These are phyloP conservation scores for Naganishia cerealis DNA, from an alignment of 1,284 basidiomycete species.

Conservation along the genomic window DNA sequence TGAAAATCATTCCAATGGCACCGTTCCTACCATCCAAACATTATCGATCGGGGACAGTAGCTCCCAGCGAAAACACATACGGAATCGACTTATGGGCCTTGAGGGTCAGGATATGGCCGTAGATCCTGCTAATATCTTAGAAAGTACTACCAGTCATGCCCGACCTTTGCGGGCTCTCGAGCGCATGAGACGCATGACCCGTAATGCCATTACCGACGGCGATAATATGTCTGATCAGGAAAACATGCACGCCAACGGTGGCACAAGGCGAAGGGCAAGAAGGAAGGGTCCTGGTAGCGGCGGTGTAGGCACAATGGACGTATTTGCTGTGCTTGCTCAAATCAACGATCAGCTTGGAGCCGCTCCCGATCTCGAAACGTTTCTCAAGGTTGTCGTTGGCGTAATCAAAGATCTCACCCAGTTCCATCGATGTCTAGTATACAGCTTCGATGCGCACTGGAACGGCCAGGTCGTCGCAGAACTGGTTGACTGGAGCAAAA, in stretches of 20 bases:
- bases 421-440: conserved; percentile 84
- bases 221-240: conserved; percentile 2
- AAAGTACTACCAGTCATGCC: conserved; percentile 71
- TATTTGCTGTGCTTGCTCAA: conserved; percentile 76
- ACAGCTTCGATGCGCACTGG: conserved; percentile 62
- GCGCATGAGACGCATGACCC: conserved; percentile 61
- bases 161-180: conserved; percentile 74
- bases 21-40: conserved; percentile 16
- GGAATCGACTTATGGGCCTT: conserved; percentile 41
- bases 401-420: conserved; percentile 79
- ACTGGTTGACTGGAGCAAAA: conserved; percentile 76
- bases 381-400: conserved; percentile 75
- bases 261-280: conserved; percentile 23
- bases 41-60: conserved; percentile 4
- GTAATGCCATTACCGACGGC: conserved; percentile 22
- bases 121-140: conserved; percentile 65
- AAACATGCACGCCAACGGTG: conserved; percentile 36
- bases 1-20: conserved; percentile 4
- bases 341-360: conserved; percentile 80
- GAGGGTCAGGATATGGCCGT: conserved; percentile 53
- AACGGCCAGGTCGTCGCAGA: conserved; percentile 76
- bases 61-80: conserved; percentile 4
- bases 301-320: conserved; percentile 69
- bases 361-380: conserved; percentile 68
- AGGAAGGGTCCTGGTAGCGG: conserved; percentile 30